phyloP scores from a whole-genome alignment of 495 filamentous ascomycete species.

The Hypoxylon trugodes region DNA sequence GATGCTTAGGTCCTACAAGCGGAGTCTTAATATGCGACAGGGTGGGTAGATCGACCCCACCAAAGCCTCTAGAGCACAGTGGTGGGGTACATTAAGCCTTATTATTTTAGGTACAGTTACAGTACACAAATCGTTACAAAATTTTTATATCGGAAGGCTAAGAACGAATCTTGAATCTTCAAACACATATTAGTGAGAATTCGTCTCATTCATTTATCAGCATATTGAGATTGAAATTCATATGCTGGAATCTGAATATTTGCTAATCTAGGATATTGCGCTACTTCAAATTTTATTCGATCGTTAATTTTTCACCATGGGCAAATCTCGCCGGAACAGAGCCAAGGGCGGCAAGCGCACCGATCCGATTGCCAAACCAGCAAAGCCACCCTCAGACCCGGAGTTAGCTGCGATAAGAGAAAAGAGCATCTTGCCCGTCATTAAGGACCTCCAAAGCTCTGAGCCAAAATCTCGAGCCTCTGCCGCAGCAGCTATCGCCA shows the following conservation, averaged over 20 bases:
- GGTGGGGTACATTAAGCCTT: constrained; percentile 33
- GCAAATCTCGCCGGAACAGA: constrained; percentile 53
- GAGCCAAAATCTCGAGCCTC: constrained; percentile 61
- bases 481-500: constrained; percentile 63
- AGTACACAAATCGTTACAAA: constrained; percentile 28
- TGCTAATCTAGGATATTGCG: no score
- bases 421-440: constrained; percentile 62
- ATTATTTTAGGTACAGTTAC: no score
- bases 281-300: neutral
- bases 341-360: constrained; percentile 47
- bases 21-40: no score
- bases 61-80: no score
- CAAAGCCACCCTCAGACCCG: constrained; percentile 63
- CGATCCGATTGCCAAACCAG: constrained; percentile 58
- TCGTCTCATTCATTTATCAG: no score
- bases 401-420: constrained; percentile 65
- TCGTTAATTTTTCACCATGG: constrained; percentile 43
- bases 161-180: no score
- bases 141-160: constrained; percentile 38
- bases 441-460: constrained; percentile 63
- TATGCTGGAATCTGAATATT: no score
- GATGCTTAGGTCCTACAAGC: no score
- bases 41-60: constrained; percentile 35
- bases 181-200: no score
- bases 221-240: no score